Base-by-base conservation (phyloP, 768 basidiomycete species). In the Russula virescens region DNA sequence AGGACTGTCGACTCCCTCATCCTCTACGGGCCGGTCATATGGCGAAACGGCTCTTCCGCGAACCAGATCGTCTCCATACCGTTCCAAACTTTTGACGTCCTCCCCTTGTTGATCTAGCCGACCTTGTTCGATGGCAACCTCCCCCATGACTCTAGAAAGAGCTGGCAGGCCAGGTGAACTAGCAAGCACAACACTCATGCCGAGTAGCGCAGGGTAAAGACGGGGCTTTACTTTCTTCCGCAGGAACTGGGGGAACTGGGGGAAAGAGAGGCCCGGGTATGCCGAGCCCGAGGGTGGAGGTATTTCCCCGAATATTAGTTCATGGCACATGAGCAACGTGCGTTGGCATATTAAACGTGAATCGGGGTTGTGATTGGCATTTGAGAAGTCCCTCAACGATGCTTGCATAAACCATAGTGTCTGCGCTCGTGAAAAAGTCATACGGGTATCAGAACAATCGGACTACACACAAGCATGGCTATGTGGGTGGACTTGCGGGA, bases 351-450 rank as follows among this genome's bases (percentile, higher is more conserved):
- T 88, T 52, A 84, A 77, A 75, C 98, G 98, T 0, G 94, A 91
- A 47, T 77, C 82, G 3, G 92, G 87, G 52, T 84, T 81, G 55
- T 85, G 81, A 16, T 77, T 79, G 42, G 69, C 65, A 49, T 74
- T 69, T 0, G 87, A 81, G 9, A 98, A 79, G 73, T 99, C 97
- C 61, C 83, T 84, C 21, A 99, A 79, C 28, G 90, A 86, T 18
- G 96, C 92, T 82, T 98, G 97, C 89, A 98, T 95, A 75, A 95
- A 97, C 94, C 96, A 98, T 49, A 99, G 76, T 0, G 97, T 98
- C 94, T 95, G 59, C 67, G 57, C 45, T 48, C 48, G 58, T 53
- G 56, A 23, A 25, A 58, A 63, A 47, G 45, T 58, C 58, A 64
- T 66, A 34, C 21, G 48, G 63, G 40, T 51, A 66, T 71, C 56